Evolutionary conservation across 345 rosid genomes (phyloP), one percentile per base, ranked within the genome.

Genomic region (Linum usitatissimum): DNA sequence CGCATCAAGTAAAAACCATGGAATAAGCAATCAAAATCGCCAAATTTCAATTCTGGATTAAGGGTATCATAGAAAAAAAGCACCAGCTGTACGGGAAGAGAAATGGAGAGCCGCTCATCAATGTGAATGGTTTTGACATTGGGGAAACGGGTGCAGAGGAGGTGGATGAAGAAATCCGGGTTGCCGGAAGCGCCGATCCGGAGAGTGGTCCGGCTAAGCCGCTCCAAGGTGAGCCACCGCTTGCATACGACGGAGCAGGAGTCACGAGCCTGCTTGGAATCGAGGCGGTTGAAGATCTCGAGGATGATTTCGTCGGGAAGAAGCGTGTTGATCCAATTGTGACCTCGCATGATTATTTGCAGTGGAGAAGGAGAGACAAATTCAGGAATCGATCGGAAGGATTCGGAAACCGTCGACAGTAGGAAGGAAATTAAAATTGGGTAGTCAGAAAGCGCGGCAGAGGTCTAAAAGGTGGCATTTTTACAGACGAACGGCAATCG

Each of bases 181-280:
- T 76, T 68, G 39, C 86, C 72, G 6, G 98, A 84, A 17, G 98
- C 94, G 71, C 92, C 90, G 70, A 86, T 79, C 21, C 95, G 90
- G 62, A 91, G 88, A 40, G 90, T 88, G 62, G 90, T 69, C 23
- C 96, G 92, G 76, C 83, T 77, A 72, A 88, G 77, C 0, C 98
- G 86, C 60, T 88, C 94, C 48, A 91, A 88, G 30, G 67, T 19
- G 20, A 85, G 79, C 98, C 98, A 91, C 40, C 98, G 92, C 66
- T 71, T 80, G 81, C 98, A 91, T 70, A 88, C 96, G 72, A 91
- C 89, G 15, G 98, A 88, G 65, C 90, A 88, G 57, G 96, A 81
- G 63, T 91, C 97, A 38, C 77, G 91, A 74, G 70, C 71, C 17
- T 73, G 42, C 71, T 88, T 91, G 18, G 86, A 76, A 49, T 82